phyloP scores from a whole-genome alignment of 2,329 filamentous ascomycete species.

The Thelonectria blattea region DNA sequence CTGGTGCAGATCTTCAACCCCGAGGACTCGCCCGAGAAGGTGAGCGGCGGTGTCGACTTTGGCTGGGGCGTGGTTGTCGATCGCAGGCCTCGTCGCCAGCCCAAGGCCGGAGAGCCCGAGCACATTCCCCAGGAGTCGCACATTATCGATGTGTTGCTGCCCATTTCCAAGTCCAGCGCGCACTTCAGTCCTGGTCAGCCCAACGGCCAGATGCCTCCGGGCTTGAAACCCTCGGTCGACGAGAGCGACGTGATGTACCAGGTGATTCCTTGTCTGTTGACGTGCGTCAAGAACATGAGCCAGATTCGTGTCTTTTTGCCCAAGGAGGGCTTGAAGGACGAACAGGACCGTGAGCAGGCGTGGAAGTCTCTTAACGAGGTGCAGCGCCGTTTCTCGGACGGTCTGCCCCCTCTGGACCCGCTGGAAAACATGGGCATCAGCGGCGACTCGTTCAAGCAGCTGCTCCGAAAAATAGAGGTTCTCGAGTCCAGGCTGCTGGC shows the following conservation, averaged over 20 bases:
- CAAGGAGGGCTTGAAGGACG: constrained; percentile 69
- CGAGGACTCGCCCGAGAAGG: constrained; percentile 50
- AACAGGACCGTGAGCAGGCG: constrained; percentile 69
- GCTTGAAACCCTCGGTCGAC: constrained; percentile 53
- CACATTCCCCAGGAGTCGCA: constrained; percentile 77
- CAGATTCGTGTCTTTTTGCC: constrained; percentile 85
- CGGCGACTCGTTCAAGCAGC: constrained; percentile 91
- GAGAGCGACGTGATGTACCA: constrained; percentile 42
- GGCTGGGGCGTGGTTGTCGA: constrained; percentile 93
- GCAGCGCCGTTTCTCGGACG: constrained; percentile 87
- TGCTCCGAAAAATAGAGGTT: constrained; percentile 94
- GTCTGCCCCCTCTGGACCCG: constrained; percentile 85
- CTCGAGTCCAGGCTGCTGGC: constrained; percentile 87
- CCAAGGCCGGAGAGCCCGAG: constrained; percentile 72
- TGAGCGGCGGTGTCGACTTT: constrained; percentile 67
- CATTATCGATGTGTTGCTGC: constrained; percentile 82
- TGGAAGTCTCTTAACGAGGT: constrained; percentile 79
- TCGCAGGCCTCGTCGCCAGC: constrained; percentile 67
- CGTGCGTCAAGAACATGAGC: constrained; percentile 82
- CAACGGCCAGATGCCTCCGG: constrained; percentile 61
- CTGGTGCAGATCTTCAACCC: constrained; percentile 84
- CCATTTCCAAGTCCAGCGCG: constrained; percentile 58
- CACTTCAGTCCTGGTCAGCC: constrained; percentile 48
- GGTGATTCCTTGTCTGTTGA: constrained; percentile 79
- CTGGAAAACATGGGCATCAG: constrained; percentile 96